Evolutionary conservation across 129 eudicot genomes (phyloP).

Genomic region (Rutidosis leptorrhynchoides): DNA sequence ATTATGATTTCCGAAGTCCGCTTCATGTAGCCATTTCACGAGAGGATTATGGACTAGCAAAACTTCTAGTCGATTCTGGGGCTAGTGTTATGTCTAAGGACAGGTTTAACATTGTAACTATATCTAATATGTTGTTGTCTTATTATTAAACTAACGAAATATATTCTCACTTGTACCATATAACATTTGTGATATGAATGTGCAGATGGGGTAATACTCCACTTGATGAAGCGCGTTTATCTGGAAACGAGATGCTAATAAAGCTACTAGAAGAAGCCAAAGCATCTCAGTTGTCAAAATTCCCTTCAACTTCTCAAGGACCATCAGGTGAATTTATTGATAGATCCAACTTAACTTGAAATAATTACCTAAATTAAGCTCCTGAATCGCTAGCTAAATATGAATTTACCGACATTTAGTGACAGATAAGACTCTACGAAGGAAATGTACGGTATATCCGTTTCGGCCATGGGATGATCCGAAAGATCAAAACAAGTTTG

Average conservation of each 20-base stretch:
- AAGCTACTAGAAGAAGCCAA: constrained; percentile 70
- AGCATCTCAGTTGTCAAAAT: constrained; percentile 41
- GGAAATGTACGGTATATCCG: too few relatives aligned
- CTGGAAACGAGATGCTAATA: constrained; percentile 62
- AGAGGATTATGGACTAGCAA: constrained; percentile 71
- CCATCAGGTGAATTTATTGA: constrained; percentile 39
- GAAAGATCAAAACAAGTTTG: too few relatives aligned
- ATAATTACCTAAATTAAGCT: too few relatives aligned
- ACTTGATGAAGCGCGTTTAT: constrained; percentile 60
- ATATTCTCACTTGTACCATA: too few relatives aligned
- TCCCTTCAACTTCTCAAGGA: constrained; percentile 35
- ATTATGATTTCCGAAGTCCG: constrained; percentile 83
- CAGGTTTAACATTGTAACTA: constrained; percentile 45
- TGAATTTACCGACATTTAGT: constrained; percentile 19
- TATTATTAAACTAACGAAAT: not conserved
- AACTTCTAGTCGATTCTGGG: constrained; percentile 75
- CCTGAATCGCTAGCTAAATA: too few relatives aligned
- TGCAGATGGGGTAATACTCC: constrained; percentile 97
- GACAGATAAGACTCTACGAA: constrained; percentile 47
- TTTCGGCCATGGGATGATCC: too few relatives aligned
- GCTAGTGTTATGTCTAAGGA: constrained; percentile 78
- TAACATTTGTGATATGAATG: not conserved
- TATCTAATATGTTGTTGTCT: not conserved
- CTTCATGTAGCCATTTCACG: constrained; percentile 87
- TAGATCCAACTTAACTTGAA: too few relatives aligned